Conservation (phyloP, 768 basidiomycete species). For the Boletus edulis region DNA sequence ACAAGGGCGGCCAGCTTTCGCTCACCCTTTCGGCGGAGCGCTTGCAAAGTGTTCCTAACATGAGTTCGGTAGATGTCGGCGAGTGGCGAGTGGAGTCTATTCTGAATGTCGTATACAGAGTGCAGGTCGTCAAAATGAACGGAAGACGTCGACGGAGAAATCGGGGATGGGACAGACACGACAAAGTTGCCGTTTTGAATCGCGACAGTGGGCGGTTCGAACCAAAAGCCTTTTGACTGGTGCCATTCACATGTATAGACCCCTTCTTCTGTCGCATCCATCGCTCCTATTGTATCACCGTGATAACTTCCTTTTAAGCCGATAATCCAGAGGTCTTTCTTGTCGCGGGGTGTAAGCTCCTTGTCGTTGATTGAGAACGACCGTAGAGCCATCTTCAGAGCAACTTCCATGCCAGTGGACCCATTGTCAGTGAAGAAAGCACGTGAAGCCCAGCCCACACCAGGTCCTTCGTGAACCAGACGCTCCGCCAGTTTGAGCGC, state of each 20-base stretch:
- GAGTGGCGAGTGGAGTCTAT: slow-evolving; percentile 57
- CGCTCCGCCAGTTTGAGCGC: slow-evolving; percentile 83
- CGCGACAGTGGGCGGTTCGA: slow-evolving; percentile 81
- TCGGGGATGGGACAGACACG: slow-evolving; percentile 53
- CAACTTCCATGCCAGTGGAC: slow-evolving; percentile 96
- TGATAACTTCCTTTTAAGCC: slow-evolving; percentile 94
- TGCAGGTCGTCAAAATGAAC: slow-evolving; percentile 42
- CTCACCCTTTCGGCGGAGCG: slow-evolving; percentile 39
- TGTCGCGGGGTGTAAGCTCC: slow-evolving; percentile 34
- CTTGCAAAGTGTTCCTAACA: slow-evolving; percentile 50
- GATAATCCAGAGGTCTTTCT: slow-evolving; percentile 66
- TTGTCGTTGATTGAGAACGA: slow-evolving; percentile 47
- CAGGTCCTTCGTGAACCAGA: slow-evolving; percentile 72
- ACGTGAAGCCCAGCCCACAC: slow-evolving; percentile 85
- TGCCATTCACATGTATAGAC: slow-evolving; percentile 98
- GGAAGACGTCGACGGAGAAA: slow-evolving; percentile 31
- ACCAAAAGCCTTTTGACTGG: slow-evolving; percentile 87
- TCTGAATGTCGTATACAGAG: slow-evolving; percentile 67
- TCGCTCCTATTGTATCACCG: slow-evolving; percentile 95
- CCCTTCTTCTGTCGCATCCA: slow-evolving; percentile 93
- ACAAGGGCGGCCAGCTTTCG: slow-evolving; percentile 70
- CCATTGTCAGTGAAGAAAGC: slow-evolving; percentile 96
- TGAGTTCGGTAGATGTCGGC: slow-evolving; percentile 61
- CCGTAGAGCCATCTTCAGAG: slow-evolving; percentile 93
- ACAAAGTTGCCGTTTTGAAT: slow-evolving; percentile 57